phyloP scores from a whole-genome alignment of 164 flowering plant species.

The Cinnamomum micranthum region DNA sequence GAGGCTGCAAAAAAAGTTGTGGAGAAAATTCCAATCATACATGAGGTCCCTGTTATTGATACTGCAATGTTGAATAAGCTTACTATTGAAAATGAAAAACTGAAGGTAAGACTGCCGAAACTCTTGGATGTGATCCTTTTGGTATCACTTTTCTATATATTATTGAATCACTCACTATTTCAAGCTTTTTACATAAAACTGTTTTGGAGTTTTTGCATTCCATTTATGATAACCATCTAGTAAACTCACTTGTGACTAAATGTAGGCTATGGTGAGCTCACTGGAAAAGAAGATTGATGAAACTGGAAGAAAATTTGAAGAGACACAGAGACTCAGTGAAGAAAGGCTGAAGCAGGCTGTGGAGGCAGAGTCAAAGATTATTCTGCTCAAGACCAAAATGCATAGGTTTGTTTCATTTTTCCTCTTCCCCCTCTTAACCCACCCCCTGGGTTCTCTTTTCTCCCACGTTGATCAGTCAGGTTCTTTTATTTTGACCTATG shows the following conservation, averaged over 20 bases:
- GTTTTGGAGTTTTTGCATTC: not conserved
- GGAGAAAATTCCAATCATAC: slow-evolving; percentile 43
- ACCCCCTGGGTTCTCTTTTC: no score
- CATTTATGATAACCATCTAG: not conserved
- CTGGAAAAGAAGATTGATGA: slow-evolving; percentile 88
- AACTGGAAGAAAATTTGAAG: slow-evolving; percentile 80
- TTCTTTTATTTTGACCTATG: not conserved
- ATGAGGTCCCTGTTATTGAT: slow-evolving; percentile 72
- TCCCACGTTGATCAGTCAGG: not conserved
- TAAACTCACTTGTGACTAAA: not conserved
- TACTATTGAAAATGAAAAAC: slow-evolving; percentile 67
- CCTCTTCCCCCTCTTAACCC: no score
- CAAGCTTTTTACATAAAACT: not conserved
- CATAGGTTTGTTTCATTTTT: slow-evolving; percentile 48
- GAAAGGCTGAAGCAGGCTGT: slow-evolving; percentile 85
- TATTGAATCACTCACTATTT: not conserved
- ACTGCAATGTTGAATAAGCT: slow-evolving; percentile 53
- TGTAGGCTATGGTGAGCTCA: slow-evolving; percentile 61
- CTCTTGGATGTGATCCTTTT: not conserved
- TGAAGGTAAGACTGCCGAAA: slow-evolving; percentile 42
- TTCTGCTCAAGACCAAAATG: slow-evolving; percentile 75
- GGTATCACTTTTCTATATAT: not conserved
- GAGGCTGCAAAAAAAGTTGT: slow-evolving; percentile 53
- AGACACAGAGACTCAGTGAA: slow-evolving; percentile 76
- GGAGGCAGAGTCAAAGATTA: slow-evolving; percentile 79